phyloP scores from a whole-genome alignment of 805 yeast genomes.

The Ogataea glucozyma region DNA sequence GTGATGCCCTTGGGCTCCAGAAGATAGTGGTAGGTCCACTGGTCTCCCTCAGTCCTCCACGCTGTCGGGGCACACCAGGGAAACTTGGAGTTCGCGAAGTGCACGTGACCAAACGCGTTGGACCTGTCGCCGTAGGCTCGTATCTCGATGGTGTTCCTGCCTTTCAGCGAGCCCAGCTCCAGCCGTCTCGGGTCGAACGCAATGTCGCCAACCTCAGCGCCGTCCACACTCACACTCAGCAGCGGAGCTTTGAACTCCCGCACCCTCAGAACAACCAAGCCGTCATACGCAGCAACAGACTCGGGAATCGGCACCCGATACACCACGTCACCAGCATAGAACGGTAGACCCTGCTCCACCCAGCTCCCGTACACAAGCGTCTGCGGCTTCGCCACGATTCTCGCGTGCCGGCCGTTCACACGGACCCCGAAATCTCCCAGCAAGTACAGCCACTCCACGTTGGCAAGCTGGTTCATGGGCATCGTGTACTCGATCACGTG shows the following conservation, averaged over 20 bases:
- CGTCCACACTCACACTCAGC: slow-evolving; percentile 6
- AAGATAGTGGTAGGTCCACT: slow-evolving; percentile 6
- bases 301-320: slow-evolving; percentile 11
- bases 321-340: slow-evolving; percentile 14
- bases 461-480: slow-evolving; percentile 12
- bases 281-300: neutral
- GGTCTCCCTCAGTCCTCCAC: slow-evolving; percentile 5
- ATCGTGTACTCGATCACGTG: slow-evolving; percentile 10
- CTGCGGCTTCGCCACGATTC: slow-evolving; percentile 4
- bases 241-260: slow-evolving; percentile 12
- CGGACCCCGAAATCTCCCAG: slow-evolving; percentile 15
- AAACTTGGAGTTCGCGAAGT: slow-evolving; percentile 10
- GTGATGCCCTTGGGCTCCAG: slow-evolving; percentile 1
- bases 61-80: slow-evolving; percentile 11
- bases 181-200: slow-evolving; percentile 10
- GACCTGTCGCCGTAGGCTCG: slow-evolving; percentile 7
- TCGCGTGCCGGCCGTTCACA: slow-evolving; percentile 9
- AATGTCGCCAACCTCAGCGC: slow-evolving; percentile 7
- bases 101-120: slow-evolving; percentile 8
- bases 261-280: slow-evolving; percentile 1
- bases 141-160: slow-evolving; percentile 5
- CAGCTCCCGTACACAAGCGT: slow-evolving; percentile 11
- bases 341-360: slow-evolving; percentile 15
- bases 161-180: slow-evolving; percentile 9
- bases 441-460: slow-evolving; percentile 12